Evolutionary conservation across 2,329 filamentous ascomycete genomes (phyloP).

Genomic region (Claviceps lovelessii): DNA sequence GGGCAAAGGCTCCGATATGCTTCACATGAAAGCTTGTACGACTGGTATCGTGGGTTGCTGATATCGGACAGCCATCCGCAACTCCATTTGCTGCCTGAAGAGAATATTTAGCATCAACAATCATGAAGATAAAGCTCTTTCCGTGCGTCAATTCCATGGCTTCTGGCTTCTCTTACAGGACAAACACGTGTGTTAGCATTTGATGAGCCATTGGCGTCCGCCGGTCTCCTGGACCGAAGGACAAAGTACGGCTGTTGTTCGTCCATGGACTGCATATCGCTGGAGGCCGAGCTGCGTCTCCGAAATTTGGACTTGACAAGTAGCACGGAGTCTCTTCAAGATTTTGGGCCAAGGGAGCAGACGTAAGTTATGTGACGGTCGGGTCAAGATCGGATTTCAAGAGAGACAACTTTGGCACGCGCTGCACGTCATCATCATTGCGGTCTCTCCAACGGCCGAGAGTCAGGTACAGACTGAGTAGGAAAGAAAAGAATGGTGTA

Average conservation of each 20-base stretch:
- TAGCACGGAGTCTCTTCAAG: background rate
- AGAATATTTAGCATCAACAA: background rate
- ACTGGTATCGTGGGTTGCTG: constrained; percentile 41
- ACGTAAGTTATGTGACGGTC: background rate
- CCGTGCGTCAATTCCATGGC: background rate
- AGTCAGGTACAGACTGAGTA: background rate
- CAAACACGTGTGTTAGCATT: constrained; percentile 35
- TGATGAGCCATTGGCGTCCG: constrained; percentile 30
- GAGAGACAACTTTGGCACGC: background rate
- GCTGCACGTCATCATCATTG: background rate
- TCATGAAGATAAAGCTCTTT: background rate
- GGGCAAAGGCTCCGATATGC: constrained; percentile 39
- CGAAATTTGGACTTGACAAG: background rate
- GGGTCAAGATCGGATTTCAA: background rate
- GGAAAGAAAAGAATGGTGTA: background rate
- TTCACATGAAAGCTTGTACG: constrained; percentile 45
- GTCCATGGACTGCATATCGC: constrained; percentile 18
- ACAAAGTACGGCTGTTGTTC: constrained; percentile 37
- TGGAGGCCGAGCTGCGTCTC: background rate
- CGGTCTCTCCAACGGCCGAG: background rate
- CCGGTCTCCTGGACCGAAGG: constrained; percentile 34
- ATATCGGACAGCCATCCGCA: constrained; percentile 17
- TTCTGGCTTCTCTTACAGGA: constrained; percentile 8
- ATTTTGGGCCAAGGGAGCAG: background rate
- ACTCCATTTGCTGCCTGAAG: constrained; percentile 2